Evolutionary conservation across 202 grass and related monocot species (phyloP), one percentile per base, ranked within the genome.

Genomic region (Elaeis oleifera): DNA sequence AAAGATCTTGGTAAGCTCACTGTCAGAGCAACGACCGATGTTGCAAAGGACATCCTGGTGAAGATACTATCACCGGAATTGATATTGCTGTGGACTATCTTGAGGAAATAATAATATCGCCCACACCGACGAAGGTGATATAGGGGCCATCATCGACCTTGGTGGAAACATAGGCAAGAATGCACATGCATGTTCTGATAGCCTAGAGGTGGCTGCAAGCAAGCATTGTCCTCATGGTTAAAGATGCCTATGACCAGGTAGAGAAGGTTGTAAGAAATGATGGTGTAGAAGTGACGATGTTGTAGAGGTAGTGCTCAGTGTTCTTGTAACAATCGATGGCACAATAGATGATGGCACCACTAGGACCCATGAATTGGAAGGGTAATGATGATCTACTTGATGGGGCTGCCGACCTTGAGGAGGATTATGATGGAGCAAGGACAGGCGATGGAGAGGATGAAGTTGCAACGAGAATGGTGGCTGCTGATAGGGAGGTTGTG

Each of bases 281-380:
- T 1, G 5, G 8, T 36, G 32, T 36, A 9, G 8, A 36, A 36
- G 31, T 8, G 56, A 14, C 15, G 0, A 25, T 2, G 23, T 27
- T 21, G 23, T 25, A 21, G 56, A 28, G 24, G 23, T 25, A 24
- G 13, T 13, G 23, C 24, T 59, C 23, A 22, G 5, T 59, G 24
- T 59, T 59, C 56, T 59, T 22, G 24, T 59, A 59, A 24, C 56
- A 29, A 1, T 29, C 25, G 24, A 27, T 59, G 8, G 7, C 56
- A 26, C 23, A 13, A 15, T 59, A 1, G 23, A 59, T 29, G 56
- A 59, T 59, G 15, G 24, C 14, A 2, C 27, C 56, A 15, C 56
- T 16, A 16, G 23, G 56, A 4, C 26, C 56, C 56, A 59, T 59
- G 25, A 59, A 59, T 23, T 59, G 56, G 56, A 25, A 29, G 56